phyloP scores from a whole-genome alignment of 2,329 filamentous ascomycete species.

The Calonectria naviculata region DNA sequence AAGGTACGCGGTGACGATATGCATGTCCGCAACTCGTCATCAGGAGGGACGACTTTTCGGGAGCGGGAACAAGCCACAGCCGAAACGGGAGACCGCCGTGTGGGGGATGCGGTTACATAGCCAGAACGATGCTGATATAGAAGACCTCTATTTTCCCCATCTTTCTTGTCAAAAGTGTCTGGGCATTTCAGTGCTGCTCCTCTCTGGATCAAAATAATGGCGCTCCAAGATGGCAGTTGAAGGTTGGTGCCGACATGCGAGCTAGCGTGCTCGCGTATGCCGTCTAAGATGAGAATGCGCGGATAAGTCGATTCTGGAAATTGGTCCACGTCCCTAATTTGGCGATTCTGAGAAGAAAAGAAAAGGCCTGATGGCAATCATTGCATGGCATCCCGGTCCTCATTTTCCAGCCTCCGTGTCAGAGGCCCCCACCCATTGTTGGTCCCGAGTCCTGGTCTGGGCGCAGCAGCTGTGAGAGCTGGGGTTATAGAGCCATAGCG shows the following conservation, averaged over 20 bases:
- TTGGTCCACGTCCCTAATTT: neutral
- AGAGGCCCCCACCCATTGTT: conserved; percentile 26
- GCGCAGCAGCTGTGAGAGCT: neutral
- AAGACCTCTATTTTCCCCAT: neutral
- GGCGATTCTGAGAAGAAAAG: neutral
- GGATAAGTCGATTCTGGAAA: conserved; percentile 13
- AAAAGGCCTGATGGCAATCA: neutral
- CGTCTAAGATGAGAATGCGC: neutral
- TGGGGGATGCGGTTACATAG: neutral
- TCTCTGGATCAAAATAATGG: neutral
- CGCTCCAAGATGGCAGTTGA: neutral
- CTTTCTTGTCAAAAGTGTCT: neutral
- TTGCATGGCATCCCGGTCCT: conserved; percentile 18
- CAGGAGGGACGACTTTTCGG: neutral
- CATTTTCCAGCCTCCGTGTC: conserved; percentile 9
- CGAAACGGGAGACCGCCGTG: neutral
- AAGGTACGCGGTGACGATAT: conserved; percentile 1
- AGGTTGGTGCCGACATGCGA: neutral
- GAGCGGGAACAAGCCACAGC: neutral
- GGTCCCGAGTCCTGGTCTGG: neutral
- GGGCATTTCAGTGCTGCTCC: neutral
- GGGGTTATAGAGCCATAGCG: neutral
- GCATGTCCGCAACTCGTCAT: neutral
- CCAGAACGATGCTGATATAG: neutral
- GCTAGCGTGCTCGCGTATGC: neutral